Evolutionary conservation across 371 early-diverging fungal species (phyloP).

Genomic region (Batkoa obscura): DNA sequence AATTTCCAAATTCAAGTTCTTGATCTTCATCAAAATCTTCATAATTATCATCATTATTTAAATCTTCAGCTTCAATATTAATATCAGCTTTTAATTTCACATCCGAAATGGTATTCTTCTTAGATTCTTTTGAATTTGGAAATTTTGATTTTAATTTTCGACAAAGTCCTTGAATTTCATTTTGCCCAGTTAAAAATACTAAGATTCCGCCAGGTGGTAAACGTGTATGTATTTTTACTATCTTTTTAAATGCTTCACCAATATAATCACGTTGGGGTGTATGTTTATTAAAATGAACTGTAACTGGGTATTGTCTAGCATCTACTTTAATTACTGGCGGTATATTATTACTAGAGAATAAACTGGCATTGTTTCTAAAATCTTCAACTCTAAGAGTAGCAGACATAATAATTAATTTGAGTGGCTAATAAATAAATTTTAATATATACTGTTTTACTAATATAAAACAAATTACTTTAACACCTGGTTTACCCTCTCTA

Average conservation of each 20-base stretch:
- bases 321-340: constrained; percentile 90
- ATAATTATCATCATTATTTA: constrained; percentile 19
- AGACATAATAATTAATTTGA: constrained; percentile 96
- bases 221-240: constrained; percentile 75
- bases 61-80: constrained; percentile 16
- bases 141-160: not conserved
- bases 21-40: constrained; percentile 36
- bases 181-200: constrained; percentile 67
- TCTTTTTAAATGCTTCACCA: constrained; percentile 44
- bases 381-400: constrained; percentile 91
- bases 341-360: constrained; percentile 33
- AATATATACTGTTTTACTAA: constrained; percentile 1
- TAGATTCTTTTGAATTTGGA: not conserved
- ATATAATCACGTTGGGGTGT: constrained; percentile 49
- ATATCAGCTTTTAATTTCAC: constrained; percentile 13
- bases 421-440: constrained; percentile 25
- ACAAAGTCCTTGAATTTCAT: not conserved
- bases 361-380: constrained; percentile 52
- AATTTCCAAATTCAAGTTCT: constrained; percentile 19
- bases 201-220: constrained; percentile 72
- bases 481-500: constrained; percentile 26
- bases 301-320: constrained; percentile 70
- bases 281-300: constrained; percentile 65
- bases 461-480: constrained; percentile 16
- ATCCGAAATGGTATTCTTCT: not conserved